Evolutionary conservation across 2,329 filamentous ascomycete species (phyloP), one percentile per base, ranked within the genome.

Genomic region (Cadophora sp.): DNA sequence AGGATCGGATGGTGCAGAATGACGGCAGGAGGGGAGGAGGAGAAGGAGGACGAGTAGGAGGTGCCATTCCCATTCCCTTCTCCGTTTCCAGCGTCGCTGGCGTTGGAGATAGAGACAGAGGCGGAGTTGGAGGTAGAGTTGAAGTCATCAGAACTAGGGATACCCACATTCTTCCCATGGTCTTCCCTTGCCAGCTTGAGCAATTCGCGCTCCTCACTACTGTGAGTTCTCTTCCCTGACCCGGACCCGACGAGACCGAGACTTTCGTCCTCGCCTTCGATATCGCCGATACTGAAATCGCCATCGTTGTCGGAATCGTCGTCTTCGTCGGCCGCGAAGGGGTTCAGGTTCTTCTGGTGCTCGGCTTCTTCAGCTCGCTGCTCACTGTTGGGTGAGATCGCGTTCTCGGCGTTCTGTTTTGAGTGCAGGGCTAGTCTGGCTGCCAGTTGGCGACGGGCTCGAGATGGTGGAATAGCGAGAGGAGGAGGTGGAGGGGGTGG

Each of bases 391-490:
- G 62, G 31, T 3, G 53, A 40, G 34, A 58, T 40, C 9, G 58
- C 62, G 26, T 51, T 58, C 34, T 73, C 69, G 2, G 68, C 58
- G 26, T 76, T 76, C 72, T 88, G 87, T 79, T 92, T 91, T 73
- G 89, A 88, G 72, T 93, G 91, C 80, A 91, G 87, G 1, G 92
- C 88, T 76, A 98, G 85, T 14, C 94, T 89, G 14, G 92, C 92
- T n/a, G 94, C 94, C n/a, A 98, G 87, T 79, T 97, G 93, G 65
- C 93, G 86, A 62, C 95, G 89, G 8, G 95, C 95, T 63, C 95
- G 89, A 8, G 93, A 97, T 1, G 95, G 94, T 0, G 92, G 90
- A 43, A 95, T 89, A 78, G 95, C 96, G 76, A 97, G 84, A 14
- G 94, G 93, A 37, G 92, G 90, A 26, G 89, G 92, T n/a, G 91